A percentile compares a stretch with the other conserved stretches of the same genome.
Conservation (phyloP, 768 basidiomycete species). For the Phlegmacium glaucopus region DNA sequence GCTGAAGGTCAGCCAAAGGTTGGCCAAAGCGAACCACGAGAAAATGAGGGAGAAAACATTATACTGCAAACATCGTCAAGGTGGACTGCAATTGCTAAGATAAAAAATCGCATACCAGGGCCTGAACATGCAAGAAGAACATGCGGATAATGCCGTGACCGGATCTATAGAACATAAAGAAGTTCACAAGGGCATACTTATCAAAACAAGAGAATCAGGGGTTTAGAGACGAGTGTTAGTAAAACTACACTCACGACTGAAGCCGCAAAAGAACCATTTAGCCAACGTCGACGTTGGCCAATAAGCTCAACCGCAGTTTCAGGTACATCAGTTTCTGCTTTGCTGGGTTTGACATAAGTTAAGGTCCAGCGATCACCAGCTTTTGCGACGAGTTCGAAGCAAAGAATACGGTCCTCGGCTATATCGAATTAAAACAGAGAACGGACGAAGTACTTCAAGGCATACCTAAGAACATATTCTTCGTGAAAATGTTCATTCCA, state of each 20-base stretch:
- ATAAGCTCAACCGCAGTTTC: constrained; percentile 91
- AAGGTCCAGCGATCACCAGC: constrained; percentile 84
- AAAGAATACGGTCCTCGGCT: constrained; percentile 95
- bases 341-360: constrained; percentile 89
- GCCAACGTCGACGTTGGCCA: constrained; percentile 93
- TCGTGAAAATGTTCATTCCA: constrained; percentile 96
- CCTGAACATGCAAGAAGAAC: constrained; percentile 97
- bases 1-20: constrained; percentile 93
- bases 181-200: constrained; percentile 90
- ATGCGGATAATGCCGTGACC: constrained; percentile 87
- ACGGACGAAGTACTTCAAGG: not conserved
- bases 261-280: constrained; percentile 95
- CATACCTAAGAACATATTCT: constrained; percentile 65
- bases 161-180: constrained; percentile 84
- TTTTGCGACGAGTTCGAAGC: constrained; percentile 96
- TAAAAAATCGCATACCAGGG: constrained; percentile 52
- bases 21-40: constrained; percentile 91
- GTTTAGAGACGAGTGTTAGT: constrained; percentile 2
- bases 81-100: too few species aligned
- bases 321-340: constrained; percentile 95
- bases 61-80: constrained; percentile 45
- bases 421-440: constrained; percentile 1
- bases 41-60: constrained; percentile 83
- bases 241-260: constrained; percentile 60
- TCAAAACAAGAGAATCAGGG: constrained; percentile 2